A percentile compares a stretch with the other conserved stretches of the same genome.
Evolutionary conservation across 1,284 basidiomycete species (phyloP).

Genomic region (Xanthoconium separans): DNA sequence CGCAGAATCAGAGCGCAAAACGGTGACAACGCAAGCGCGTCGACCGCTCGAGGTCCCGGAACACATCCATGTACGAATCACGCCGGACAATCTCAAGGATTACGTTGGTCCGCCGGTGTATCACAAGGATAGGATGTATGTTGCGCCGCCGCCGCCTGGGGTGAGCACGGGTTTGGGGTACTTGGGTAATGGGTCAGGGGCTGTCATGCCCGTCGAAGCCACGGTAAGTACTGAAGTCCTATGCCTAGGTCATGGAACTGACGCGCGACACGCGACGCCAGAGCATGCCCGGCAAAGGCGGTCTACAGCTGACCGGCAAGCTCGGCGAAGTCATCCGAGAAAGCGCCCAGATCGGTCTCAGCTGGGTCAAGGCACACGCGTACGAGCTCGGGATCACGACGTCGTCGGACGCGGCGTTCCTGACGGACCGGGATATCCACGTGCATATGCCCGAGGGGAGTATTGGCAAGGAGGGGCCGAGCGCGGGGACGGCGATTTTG

Average conservation of each 20-base stretch:
- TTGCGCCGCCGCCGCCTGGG: constrained; percentile 79
- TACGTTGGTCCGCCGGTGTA: constrained; percentile 97
- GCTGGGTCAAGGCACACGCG: constrained; percentile 92
- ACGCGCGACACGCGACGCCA: constrained; percentile 28
- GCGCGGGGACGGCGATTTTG: constrained; percentile 91
- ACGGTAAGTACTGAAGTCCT: too few species aligned
- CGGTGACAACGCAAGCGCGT: constrained; percentile 76
- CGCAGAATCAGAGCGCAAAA: constrained; percentile 37
- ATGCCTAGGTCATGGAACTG: too few species aligned
- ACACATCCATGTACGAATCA: constrained; percentile 79
- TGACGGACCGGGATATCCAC: constrained; percentile 86
- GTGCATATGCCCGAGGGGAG: constrained; percentile 97
- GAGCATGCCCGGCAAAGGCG: constrained; percentile 92
- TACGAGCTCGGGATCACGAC: constrained; percentile 85
- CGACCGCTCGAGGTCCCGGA: constrained; percentile 83
- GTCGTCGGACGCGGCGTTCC: constrained; percentile 68
- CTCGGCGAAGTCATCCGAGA: constrained; percentile 98
- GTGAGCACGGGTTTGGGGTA: constrained; percentile 95
- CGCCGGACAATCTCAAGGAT: constrained; percentile 87
- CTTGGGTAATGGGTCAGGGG: constrained; percentile 93
- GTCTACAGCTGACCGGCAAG: constrained; percentile 91
- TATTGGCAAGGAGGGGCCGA: constrained; percentile 97
- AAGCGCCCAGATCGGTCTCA: constrained; percentile 90
- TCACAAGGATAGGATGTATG: constrained; percentile 93
- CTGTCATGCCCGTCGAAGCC: constrained; percentile 96